Evolutionary conservation across 768 basidiomycete species (phyloP).

Genomic region (Tylopilus subfusipes): DNA sequence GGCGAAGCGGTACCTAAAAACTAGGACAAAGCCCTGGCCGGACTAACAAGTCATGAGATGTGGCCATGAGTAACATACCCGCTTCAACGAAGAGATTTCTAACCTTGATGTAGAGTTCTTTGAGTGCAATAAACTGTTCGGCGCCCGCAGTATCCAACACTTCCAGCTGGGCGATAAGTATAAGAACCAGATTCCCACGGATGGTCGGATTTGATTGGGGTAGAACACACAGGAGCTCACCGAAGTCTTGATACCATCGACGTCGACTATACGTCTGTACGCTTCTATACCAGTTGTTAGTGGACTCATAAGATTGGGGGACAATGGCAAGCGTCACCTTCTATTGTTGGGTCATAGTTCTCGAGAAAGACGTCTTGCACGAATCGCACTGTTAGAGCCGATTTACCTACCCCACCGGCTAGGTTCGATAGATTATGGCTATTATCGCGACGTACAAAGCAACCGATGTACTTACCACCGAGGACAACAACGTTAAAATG

Average conservation of each 20-base stretch:
- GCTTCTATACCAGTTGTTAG: slow-evolving; percentile 48
- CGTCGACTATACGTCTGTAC: slow-evolving; percentile 60
- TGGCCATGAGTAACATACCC: not conserved
- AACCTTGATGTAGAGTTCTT: slow-evolving; percentile 81
- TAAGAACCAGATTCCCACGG: slow-evolving; percentile 13
- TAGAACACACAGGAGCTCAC: slow-evolving; percentile 39
- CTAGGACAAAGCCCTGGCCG: slow-evolving; percentile 75
- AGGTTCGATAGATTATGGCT: slow-evolving; percentile 6
- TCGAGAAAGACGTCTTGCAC: slow-evolving; percentile 70
- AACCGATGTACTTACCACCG: slow-evolving; percentile 52
- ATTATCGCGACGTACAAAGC: not conserved
- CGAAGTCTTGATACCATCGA: slow-evolving; percentile 60
- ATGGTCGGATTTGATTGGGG: slow-evolving; percentile 2
- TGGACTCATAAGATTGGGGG: not conserved
- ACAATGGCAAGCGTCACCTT: slow-evolving; percentile 46
- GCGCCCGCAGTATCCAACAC: slow-evolving; percentile 81
- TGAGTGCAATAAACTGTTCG: slow-evolving; percentile 80
- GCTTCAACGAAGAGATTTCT: not conserved
- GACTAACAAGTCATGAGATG: slow-evolving; percentile 38
- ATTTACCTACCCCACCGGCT: slow-evolving; percentile 91
- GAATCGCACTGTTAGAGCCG: slow-evolving; percentile 78
- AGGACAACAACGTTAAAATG: slow-evolving; percentile 77
- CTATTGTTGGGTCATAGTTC: slow-evolving; percentile 80
- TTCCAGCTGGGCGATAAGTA: slow-evolving; percentile 53
- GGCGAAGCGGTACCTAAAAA: slow-evolving; percentile 60